phyloP scores from a whole-genome alignment of 106 monocot genomes.

The Dendrobium officinale region DNA sequence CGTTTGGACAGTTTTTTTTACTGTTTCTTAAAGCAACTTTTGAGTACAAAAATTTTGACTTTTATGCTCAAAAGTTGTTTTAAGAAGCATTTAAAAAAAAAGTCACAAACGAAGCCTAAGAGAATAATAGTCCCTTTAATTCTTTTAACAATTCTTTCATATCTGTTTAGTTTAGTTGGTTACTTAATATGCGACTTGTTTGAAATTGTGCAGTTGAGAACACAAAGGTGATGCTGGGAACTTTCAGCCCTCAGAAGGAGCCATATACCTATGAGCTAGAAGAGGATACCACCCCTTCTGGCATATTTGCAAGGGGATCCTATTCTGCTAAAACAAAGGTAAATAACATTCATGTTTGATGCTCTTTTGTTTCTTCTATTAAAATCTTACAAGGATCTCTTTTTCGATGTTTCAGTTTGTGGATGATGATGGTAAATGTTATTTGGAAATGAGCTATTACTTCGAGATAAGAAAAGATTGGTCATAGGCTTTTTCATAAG shows the following conservation, averaged over 20 bases:
- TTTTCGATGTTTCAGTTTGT: slow-evolving; percentile 8
- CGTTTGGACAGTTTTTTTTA: too few species aligned
- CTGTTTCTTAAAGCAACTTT: too few species aligned
- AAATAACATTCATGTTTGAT: neutral
- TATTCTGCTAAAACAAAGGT: slow-evolving; percentile 73
- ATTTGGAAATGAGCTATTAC: slow-evolving; percentile 18
- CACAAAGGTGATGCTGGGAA: slow-evolving; percentile 66
- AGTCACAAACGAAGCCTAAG: neutral
- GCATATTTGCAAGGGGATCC: slow-evolving; percentile 60
- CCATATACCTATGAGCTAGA: slow-evolving; percentile 57
- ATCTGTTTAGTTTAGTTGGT: neutral
- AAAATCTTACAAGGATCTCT: neutral
- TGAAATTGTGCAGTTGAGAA: slow-evolving; percentile 30
- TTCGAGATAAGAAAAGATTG: slow-evolving; percentile 28
- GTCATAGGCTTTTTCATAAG: neutral
- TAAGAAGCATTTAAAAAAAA: too few species aligned
- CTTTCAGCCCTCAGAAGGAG: slow-evolving; percentile 59
- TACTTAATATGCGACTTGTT: neutral
- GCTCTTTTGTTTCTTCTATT: neutral
- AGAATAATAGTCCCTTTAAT: neutral
- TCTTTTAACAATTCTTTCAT: neutral
- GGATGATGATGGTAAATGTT: slow-evolving; percentile 19
- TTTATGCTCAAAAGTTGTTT: too few species aligned
- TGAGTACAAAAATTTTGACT: too few species aligned
- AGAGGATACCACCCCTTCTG: slow-evolving; percentile 74